Percentiles rank a stretch among this genome's conserved stretches.
phyloP scores from a whole-genome alignment of 768 basidiomycete species.

The Collybia mongolica region DNA sequence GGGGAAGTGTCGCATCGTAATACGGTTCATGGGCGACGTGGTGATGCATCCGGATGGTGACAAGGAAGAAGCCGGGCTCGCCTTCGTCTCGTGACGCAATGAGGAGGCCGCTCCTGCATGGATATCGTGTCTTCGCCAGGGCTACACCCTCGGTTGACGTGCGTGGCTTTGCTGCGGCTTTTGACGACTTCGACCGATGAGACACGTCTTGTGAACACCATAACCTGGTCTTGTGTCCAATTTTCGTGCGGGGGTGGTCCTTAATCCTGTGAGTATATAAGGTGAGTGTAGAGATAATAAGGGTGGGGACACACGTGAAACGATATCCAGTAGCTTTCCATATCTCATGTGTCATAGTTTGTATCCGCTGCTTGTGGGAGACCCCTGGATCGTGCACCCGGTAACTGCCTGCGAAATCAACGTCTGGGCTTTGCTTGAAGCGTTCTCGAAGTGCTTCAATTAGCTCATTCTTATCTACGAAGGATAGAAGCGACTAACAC shows the following conservation, averaged over 20 bases:
- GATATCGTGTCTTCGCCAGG: constrained; percentile 39
- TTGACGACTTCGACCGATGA: constrained; percentile 37
- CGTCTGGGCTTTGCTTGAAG: constrained; percentile 30
- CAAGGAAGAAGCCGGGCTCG: constrained; percentile 20
- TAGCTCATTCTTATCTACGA: constrained; percentile 27
- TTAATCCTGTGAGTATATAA: constrained; percentile 34
- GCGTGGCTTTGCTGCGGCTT: constrained; percentile 32
- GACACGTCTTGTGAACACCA: constrained; percentile 53
- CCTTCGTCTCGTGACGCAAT: constrained; percentile 39
- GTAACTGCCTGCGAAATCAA: constrained; percentile 44
- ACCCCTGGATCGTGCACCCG: constrained; percentile 24
- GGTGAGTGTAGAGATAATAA: constrained; percentile 4
- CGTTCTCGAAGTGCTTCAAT: constrained; percentile 29
- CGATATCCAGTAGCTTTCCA: constrained; percentile 50
- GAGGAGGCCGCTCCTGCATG: constrained; percentile 44
- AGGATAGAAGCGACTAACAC: constrained; percentile 25
- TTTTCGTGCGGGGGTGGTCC: constrained; percentile 45
- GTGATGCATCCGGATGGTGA: constrained; percentile 45
- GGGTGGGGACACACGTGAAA: constrained; percentile 38
- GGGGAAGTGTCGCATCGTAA: constrained; percentile 34
- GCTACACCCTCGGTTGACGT: constrained; percentile 34
- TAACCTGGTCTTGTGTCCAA: constrained; percentile 48
- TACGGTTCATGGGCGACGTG: constrained; percentile 43
- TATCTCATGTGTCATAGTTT: constrained; percentile 40
- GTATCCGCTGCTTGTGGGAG: constrained; percentile 41